Base-by-base conservation (phyloP, 2,329 filamentous ascomycete species). In the Dactylellina sp. region DNA sequence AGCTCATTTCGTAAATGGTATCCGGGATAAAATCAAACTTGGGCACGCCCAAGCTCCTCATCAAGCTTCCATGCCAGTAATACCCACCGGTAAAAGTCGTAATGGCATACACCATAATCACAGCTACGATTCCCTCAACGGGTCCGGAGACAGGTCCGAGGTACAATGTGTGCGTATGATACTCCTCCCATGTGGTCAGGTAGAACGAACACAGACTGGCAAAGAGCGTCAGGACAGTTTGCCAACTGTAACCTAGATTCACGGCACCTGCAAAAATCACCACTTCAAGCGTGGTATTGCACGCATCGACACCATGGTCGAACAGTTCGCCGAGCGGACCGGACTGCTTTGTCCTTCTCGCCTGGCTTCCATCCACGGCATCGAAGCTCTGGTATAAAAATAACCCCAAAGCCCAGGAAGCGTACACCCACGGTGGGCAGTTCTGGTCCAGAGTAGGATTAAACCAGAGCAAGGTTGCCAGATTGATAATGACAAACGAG, bases 371-470 rank as follows among this genome's bases (percentile, higher is more conserved):
- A 82, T 99, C 95, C 24, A 98, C 93, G 1, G 94, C 95, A 82
- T 99, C 95, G 82, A 99, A 97, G 0, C 94, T 98, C 86, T 99
- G 95, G 82, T 99, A 99, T 57, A 98, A 82, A 81, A 98, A 97
- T 77, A 99, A 83, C 1, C 95, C 95, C 32, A 91, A 82, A 2
- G 93, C 90, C 91, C 93, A 99, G 79, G 88, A 91, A 77, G 90
- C 91, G 84, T 99, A 99, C 14, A 99, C 94, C 95, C 95, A 99
- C 1, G 87, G 81, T 7, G 95, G 95, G 80, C 94, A 98, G 81
- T 99, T 92, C 81, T 92, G 89, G 82, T 98, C 93, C 52, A 99
- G 86, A 0, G 88, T 91, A n/a, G 95, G 95, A 78, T 92, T 95
- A 83, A 97, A 99, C 91, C 93, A 98, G 64, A 99, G 86, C 82